Percentiles rank a stretch among this genome's conserved stretches.
Conservation (phyloP, 208 protist species). For the Crithidia thermophila region DNA sequence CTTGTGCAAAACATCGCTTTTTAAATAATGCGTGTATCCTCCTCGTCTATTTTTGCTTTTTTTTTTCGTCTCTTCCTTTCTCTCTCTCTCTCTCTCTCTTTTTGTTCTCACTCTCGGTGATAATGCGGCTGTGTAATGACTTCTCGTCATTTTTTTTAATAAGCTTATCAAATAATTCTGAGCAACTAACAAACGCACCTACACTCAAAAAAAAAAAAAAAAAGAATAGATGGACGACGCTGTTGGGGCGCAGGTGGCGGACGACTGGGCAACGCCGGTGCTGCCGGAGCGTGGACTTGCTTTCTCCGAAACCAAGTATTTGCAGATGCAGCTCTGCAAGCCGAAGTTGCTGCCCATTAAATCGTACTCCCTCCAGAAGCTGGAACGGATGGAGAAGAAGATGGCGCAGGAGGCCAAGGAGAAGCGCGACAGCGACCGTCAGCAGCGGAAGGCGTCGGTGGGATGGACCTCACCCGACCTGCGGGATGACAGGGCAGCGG, state of each 20-base stretch:
- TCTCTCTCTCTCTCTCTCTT: background rate
- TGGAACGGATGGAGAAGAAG: slow-evolving; percentile 92
- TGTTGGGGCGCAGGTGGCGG: background rate
- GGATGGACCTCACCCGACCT: slow-evolving; percentile 36
- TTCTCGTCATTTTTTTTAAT: no score
- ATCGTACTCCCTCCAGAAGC: slow-evolving; percentile 92
- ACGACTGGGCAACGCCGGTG: slow-evolving; percentile 45
- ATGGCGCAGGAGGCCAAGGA: slow-evolving; percentile 50
- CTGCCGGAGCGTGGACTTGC: slow-evolving; percentile 85
- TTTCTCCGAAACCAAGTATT: slow-evolving; percentile 70
- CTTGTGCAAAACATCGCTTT: background rate
- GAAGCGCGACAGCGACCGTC: slow-evolving; percentile 41
- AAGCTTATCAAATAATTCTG: no score
- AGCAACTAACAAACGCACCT: background rate
- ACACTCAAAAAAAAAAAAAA: background rate
- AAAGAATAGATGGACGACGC: slow-evolving; percentile 14
- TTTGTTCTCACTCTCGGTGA: background rate
- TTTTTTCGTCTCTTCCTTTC: background rate
- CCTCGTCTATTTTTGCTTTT: slow-evolving; percentile 1
- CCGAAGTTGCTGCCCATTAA: slow-evolving; percentile 97
- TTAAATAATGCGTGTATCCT: background rate
- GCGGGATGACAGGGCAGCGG: background rate
- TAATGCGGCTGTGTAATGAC: background rate
- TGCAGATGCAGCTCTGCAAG: slow-evolving; percentile 93
- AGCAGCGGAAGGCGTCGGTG: slow-evolving; percentile 24